Percentiles rank a stretch among this genome's conserved stretches.
Conservation (phyloP, 352 stramenopile species). For the Phytophthora hibernalis region DNA sequence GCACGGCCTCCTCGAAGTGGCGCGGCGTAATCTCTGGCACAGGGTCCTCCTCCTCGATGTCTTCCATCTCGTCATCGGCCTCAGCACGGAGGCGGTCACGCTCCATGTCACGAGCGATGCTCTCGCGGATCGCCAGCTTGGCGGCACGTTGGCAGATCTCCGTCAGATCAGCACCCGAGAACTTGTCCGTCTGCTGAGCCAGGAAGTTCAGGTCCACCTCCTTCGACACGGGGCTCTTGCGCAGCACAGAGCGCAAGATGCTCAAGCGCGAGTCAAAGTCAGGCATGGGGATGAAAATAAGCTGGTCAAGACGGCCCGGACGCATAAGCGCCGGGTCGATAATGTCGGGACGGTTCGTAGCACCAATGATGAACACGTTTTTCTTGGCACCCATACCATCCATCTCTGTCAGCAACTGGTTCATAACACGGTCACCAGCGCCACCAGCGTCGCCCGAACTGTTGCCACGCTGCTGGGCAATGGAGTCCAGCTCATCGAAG, state of each 20-base stretch:
- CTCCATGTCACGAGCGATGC: slow-evolving; percentile 98
- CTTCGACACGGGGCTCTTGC: slow-evolving; percentile 98
- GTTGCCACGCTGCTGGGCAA: slow-evolving; percentile 97
- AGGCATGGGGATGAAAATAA: slow-evolving; percentile 97
- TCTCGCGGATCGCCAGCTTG: slow-evolving; percentile 99
- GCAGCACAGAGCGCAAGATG: slow-evolving; percentile 96
- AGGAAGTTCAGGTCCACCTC: slow-evolving; percentile 99
- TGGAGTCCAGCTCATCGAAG: slow-evolving; percentile 99
- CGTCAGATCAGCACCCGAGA: slow-evolving; percentile 99
- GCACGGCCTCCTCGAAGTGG: slow-evolving; percentile 99
- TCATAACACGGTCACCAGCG: slow-evolving; percentile 99
- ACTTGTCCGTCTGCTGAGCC: slow-evolving; percentile 97
- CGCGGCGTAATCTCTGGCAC: slow-evolving; percentile 95
- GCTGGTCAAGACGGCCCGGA: slow-evolving; percentile 98
- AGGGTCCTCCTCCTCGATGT: slow-evolving; percentile 95
- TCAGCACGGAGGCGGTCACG: slow-evolving; percentile 94
- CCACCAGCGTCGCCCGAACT: slow-evolving; percentile 95
- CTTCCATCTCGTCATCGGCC: slow-evolving; percentile 88
- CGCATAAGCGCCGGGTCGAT: slow-evolving; percentile 98
- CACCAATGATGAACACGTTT: slow-evolving; percentile 99
- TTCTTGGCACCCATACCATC: slow-evolving; percentile 99
- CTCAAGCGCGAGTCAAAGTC: slow-evolving; percentile 96
- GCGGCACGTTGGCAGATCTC: slow-evolving; percentile 99
- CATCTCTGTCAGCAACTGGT: slow-evolving; percentile 99
- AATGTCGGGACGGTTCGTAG: slow-evolving; percentile 98